Conservation (phyloP, 2,329 filamentous ascomycete species). For the Sclerotinia glacialis region DNA sequence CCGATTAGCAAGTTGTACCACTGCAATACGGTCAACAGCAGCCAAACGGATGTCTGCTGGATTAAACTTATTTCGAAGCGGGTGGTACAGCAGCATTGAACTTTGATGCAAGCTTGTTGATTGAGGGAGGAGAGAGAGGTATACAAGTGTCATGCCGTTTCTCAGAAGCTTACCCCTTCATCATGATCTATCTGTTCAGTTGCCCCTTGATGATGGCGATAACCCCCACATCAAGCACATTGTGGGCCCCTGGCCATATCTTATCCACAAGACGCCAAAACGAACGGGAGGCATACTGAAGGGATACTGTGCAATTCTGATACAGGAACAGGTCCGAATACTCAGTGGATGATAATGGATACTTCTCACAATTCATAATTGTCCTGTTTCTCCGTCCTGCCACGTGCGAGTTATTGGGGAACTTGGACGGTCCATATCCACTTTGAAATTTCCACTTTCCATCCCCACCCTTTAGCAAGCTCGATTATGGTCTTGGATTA, state of each 20-base stretch:
- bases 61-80: neutral
- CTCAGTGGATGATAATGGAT: neutral
- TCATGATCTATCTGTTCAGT: constrained; percentile 13
- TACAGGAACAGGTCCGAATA: neutral
- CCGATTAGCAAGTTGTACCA: neutral
- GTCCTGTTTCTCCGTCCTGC: neutral
- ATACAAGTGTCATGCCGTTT: neutral
- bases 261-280: neutral
- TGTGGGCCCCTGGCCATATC: neutral
- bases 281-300: neutral
- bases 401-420: neutral
- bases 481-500: neutral
- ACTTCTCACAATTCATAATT: neutral
- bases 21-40: neutral
- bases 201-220: constrained; percentile 5
- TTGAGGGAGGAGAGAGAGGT: neutral
- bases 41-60: neutral
- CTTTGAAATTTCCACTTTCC: neutral
- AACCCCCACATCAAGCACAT: neutral
- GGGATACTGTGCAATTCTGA: neutral
- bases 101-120: neutral
- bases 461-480: neutral
- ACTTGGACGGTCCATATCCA: neutral
- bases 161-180: neutral
- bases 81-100: neutral